A percentile compares a stretch with the other conserved stretches of the same genome.
These are phyloP conservation scores for Phytophthora constricta DNA, from an alignment of 352 stramenopile genomes.

Conservation along the genomic window DNA sequence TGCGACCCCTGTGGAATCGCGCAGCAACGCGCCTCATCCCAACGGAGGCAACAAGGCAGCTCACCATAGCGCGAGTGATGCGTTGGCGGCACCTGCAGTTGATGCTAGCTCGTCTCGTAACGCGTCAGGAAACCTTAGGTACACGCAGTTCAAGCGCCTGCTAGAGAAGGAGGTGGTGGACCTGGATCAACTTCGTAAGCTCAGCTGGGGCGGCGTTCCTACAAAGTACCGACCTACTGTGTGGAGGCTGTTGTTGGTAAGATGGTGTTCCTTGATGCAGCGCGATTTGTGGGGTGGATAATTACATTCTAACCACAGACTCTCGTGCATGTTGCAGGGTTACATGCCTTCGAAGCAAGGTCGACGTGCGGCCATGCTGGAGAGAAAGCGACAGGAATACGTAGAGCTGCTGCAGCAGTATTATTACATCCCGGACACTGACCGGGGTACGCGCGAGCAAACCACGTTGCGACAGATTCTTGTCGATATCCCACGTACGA, in stretches of 20 bases:
- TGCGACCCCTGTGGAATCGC: neutral
- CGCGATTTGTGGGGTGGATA: slow-evolving; percentile 2
- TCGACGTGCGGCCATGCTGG: slow-evolving; percentile 89
- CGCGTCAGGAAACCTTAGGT: slow-evolving; percentile 71
- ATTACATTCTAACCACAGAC: neutral
- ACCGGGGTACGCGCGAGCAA: slow-evolving; percentile 95
- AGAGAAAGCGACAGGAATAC: slow-evolving; percentile 97
- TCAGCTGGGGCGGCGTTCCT: slow-evolving; percentile 94
- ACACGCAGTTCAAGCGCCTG: slow-evolving; percentile 74
- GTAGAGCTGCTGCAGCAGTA: slow-evolving; percentile 94
- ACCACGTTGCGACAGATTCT: slow-evolving; percentile 96
- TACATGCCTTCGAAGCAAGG: slow-evolving; percentile 97
- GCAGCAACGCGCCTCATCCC: slow-evolving; percentile 8
- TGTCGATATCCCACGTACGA: slow-evolving; percentile 99
- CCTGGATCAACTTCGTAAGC: slow-evolving; percentile 87
- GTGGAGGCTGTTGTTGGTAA: slow-evolving; percentile 97
- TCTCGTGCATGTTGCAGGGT: slow-evolving; percentile 45
- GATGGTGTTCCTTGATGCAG: neutral
- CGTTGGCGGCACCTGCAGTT: slow-evolving; percentile 6
- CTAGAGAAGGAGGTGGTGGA: slow-evolving; percentile 86
- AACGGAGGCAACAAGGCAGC: slow-evolving; percentile 17
- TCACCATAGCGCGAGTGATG: slow-evolving; percentile 1
- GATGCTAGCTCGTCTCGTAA: slow-evolving; percentile 51
- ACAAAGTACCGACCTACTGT: slow-evolving; percentile 83
- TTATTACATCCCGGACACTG: slow-evolving; percentile 97